Percentiles rank a stretch among this genome's conserved stretches.
phyloP scores from a whole-genome alignment of 192 early-diverging fungal genomes.

The Podila epicladia region DNA sequence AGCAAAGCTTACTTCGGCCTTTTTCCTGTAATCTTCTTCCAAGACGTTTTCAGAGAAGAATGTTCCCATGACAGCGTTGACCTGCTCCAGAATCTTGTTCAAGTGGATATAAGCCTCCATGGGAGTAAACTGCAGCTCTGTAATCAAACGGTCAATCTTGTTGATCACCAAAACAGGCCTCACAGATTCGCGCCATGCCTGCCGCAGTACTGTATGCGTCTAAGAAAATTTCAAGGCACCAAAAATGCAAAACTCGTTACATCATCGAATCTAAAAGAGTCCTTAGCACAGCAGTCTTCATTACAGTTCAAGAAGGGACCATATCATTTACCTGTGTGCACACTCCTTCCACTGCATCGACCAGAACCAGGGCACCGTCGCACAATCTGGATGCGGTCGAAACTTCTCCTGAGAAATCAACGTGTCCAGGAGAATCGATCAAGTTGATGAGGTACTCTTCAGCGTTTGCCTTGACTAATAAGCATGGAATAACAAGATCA shows the following conservation, averaged over 20 bases:
- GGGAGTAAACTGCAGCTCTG: constrained; percentile 92
- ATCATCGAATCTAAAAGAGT: too few relatives aligned
- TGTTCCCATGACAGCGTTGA: constrained; percentile 95
- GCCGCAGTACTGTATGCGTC: constrained; percentile 94
- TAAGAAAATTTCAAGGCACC: constrained; percentile 31
- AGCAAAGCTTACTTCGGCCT: constrained; percentile 49
- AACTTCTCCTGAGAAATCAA: constrained; percentile 99
- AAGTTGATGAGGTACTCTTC: constrained; percentile 93
- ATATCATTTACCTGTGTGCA: constrained; percentile 86
- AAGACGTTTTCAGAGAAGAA: constrained; percentile 92
- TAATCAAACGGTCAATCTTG: constrained; percentile 97
- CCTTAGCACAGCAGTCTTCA: too few relatives aligned
- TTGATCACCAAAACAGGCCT: constrained; percentile 95
- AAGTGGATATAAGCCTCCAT: constrained; percentile 93
- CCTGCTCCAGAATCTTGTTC: constrained; percentile 95
- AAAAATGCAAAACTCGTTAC: not conserved
- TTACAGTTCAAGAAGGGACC: too few relatives aligned
- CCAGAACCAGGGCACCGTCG: constrained; percentile 94
- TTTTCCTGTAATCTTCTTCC: constrained; percentile 77
- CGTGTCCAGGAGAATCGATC: constrained; percentile 98
- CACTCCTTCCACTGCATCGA: constrained; percentile 98
- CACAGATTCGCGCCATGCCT: constrained; percentile 94
- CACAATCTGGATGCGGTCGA: constrained; percentile 97
- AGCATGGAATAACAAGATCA: not conserved
- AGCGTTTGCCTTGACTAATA: constrained; percentile 17